A percentile compares a stretch with the other conserved stretches of the same genome.
Conservation (phyloP, 208 protist species). For the Crithidia thermophila region DNA sequence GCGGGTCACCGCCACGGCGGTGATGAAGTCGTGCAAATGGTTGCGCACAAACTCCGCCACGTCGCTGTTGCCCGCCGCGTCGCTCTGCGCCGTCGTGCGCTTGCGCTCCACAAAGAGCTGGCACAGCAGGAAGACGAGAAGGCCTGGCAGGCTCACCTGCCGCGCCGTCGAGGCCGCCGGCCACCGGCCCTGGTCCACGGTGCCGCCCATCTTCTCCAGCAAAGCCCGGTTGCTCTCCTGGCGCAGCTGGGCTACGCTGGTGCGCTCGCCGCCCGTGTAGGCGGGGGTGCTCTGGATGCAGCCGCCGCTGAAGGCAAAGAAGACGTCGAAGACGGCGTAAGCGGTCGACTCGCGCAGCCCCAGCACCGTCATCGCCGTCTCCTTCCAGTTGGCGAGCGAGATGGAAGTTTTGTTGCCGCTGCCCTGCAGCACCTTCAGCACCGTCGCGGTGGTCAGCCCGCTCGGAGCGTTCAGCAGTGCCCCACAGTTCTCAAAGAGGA, state of each 20-base stretch:
- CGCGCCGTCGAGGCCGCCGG: slow-evolving; percentile 62
- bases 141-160: slow-evolving; percentile 78
- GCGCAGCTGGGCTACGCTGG: slow-evolving; percentile 73
- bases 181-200: slow-evolving; percentile 75
- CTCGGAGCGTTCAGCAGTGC: slow-evolving; percentile 69
- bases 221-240: slow-evolving; percentile 80
- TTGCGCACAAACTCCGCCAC: slow-evolving; percentile 74
- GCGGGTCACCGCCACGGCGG: slow-evolving; percentile 66
- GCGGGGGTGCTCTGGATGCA: slow-evolving; percentile 73
- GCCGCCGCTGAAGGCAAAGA: slow-evolving; percentile 81
- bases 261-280: slow-evolving; percentile 42
- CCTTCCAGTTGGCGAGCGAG: slow-evolving; percentile 76
- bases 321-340: slow-evolving; percentile 88
- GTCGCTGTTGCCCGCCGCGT: slow-evolving; percentile 47
- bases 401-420: slow-evolving; percentile 76
- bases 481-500: slow-evolving; percentile 86
- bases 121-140: slow-evolving; percentile 83
- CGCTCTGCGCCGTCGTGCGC: slow-evolving; percentile 37
- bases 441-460: slow-evolving; percentile 68
- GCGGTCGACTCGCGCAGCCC: slow-evolving; percentile 67
- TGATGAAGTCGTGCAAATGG: slow-evolving; percentile 89
- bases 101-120: slow-evolving; percentile 85
- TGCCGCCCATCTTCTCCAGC: slow-evolving; percentile 86
- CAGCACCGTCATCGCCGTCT: slow-evolving; percentile 68
- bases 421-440: slow-evolving; percentile 77